These are phyloP conservation scores for Allium sativum DNA, from an alignment of 106 monocot genomes.

Conservation along the genomic window DNA sequence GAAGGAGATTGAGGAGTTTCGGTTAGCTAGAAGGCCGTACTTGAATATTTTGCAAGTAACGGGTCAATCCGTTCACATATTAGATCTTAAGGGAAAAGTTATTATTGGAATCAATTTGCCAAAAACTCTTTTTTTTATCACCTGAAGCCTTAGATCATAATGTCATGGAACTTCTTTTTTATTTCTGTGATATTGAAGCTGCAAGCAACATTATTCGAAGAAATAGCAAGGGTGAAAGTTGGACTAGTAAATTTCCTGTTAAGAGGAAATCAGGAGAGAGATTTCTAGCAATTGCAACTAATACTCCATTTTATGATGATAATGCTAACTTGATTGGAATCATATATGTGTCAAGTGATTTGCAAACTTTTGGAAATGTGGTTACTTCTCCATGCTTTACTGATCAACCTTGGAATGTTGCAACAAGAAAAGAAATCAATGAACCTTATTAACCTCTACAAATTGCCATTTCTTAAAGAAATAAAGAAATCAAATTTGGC, in stretches of 20 bases:
- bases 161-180: slow-evolving; percentile 61
- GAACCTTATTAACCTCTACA: slow-evolving; percentile 64
- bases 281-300: slow-evolving; percentile 65
- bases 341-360: slow-evolving; percentile 86
- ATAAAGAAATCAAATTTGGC: slow-evolving; percentile 79
- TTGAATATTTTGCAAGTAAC: slow-evolving; percentile 46
- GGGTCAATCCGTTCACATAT: slow-evolving; percentile 73
- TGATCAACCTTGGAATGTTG: slow-evolving; percentile 14
- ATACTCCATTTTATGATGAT: slow-evolving; percentile 88
- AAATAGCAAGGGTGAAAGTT: slow-evolving; percentile 54
- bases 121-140: slow-evolving; percentile 73
- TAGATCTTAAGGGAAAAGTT: slow-evolving; percentile 46
- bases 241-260: slow-evolving; percentile 78
- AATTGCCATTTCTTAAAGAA: slow-evolving; percentile 62
- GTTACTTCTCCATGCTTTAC: slow-evolving; percentile 5
- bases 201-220: slow-evolving; percentile 42
- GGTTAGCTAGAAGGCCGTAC: slow-evolving; percentile 47
- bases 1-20: slow-evolving; percentile 12
- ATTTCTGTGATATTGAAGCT: slow-evolving; percentile 32
- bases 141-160: slow-evolving; percentile 80
- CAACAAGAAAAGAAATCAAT: slow-evolving; percentile 22
- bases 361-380: slow-evolving; percentile 36
- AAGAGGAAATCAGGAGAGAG: slow-evolving; percentile 70
- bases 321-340: slow-evolving; percentile 70
- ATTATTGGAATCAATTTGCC: slow-evolving; percentile 82